These are phyloP conservation scores for Cyclostephanos tholiformis DNA, from an alignment of 108 stramenopile genomes.

Conservation along the genomic window DNA sequence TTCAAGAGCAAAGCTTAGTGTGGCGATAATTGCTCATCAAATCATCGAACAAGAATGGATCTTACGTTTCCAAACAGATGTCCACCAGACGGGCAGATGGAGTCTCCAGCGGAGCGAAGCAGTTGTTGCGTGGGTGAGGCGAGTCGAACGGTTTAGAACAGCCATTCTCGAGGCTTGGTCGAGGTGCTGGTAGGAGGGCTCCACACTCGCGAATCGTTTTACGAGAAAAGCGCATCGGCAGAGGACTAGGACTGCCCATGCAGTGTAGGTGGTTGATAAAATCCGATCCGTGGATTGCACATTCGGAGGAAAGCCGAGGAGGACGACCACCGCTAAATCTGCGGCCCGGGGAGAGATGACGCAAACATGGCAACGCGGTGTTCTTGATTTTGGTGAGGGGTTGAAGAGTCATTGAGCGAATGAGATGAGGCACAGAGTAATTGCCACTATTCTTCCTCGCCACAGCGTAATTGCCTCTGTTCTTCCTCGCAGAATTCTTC, in stretches of 20 bases:
- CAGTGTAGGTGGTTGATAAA: conserved; percentile 42
- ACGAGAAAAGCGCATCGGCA: conserved; percentile 11
- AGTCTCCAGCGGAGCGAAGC: conserved; percentile 22
- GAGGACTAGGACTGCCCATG: conserved; percentile 25
- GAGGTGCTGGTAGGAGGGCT: conserved; percentile 18
- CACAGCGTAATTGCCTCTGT: not conserved
- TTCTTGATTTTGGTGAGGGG: conserved; percentile 31
- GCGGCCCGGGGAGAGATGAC: conserved; percentile 10
- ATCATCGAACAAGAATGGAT: not conserved
- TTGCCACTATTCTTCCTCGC: not conserved
- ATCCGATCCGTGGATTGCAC: conserved; percentile 34
- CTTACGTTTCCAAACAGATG: conserved; percentile 26
- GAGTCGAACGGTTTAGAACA: conserved; percentile 31
- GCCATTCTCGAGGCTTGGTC: conserved; percentile 23
- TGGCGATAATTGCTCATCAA: not conserved
- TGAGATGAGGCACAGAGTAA: conserved; percentile 27
- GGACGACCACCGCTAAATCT: conserved; percentile 1
- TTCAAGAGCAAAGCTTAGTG: not conserved
- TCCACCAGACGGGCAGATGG: conserved; percentile 15
- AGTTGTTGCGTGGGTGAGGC: conserved; percentile 43
- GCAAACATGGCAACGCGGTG: conserved; percentile 21
- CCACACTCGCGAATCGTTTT: conserved; percentile 21
- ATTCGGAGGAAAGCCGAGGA: conserved; percentile 42
- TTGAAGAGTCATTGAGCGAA: conserved; percentile 38
- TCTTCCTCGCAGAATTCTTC: conserved; percentile 18